phyloP scores from a whole-genome alignment of 2,329 filamentous ascomycete genomes.

The Fusarium sp. region DNA sequence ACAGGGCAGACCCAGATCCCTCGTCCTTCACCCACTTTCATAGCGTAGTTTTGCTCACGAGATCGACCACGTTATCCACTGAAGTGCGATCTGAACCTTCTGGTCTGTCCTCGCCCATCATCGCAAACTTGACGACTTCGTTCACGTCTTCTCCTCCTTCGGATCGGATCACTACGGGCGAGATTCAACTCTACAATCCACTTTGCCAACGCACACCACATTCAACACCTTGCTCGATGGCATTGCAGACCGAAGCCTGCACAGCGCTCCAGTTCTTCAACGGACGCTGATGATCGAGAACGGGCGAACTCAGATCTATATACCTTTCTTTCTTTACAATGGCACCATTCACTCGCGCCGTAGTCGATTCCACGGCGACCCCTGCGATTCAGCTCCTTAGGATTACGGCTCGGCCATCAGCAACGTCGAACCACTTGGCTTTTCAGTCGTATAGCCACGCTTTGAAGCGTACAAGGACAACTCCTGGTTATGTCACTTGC shows the following conservation, averaged over 20 bases:
- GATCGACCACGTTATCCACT: background rate
- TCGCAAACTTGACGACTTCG: background rate
- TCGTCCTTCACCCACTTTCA: slow-evolving; percentile 23
- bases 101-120: background rate
- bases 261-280: slow-evolving; percentile 43
- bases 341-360: slow-evolving; percentile 41
- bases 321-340: slow-evolving; percentile 37
- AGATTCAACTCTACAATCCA: slow-evolving; percentile 31
- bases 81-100: background rate
- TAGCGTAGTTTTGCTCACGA: slow-evolving; percentile 5
- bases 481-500: background rate
- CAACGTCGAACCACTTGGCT: slow-evolving; percentile 15
- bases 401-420: slow-evolving; percentile 29
- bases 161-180: slow-evolving; percentile 8
- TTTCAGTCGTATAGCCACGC: slow-evolving; percentile 1
- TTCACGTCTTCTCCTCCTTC: background rate
- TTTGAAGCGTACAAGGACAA: slow-evolving; percentile 11
- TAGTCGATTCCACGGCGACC: slow-evolving; percentile 28
- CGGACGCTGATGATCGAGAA: slow-evolving; percentile 45
- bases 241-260: slow-evolving; percentile 45
- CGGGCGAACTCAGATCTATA: slow-evolving; percentile 17
- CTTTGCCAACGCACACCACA: slow-evolving; percentile 23
- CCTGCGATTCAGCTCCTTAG: slow-evolving; percentile 39
- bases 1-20: slow-evolving; percentile 36
- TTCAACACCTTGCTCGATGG: slow-evolving; percentile 45